These are phyloP conservation scores for Phytophthora europaea DNA, from an alignment of 352 stramenopile genomes.

Conservation along the genomic window DNA sequence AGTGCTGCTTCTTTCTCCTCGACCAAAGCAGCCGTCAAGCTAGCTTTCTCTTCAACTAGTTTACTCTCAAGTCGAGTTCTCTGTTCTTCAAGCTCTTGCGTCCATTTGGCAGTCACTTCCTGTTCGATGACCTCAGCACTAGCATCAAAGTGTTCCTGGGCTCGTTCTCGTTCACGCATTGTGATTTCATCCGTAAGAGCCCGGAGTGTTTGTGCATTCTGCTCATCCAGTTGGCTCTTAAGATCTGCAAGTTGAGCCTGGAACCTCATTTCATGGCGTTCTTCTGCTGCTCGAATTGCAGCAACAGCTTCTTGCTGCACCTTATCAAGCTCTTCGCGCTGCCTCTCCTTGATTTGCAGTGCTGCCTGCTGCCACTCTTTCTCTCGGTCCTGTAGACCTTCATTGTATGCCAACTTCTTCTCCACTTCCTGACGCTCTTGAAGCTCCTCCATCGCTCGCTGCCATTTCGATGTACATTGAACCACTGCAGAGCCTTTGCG, in stretches of 20 bases:
- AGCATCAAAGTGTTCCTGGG: slow-evolving; percentile 27
- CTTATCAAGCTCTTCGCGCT: slow-evolving; percentile 72
- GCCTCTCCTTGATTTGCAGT: slow-evolving; percentile 74
- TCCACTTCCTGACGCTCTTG: slow-evolving; percentile 72
- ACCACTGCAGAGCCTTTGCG: slow-evolving; percentile 65
- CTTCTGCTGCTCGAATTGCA: slow-evolving; percentile 73
- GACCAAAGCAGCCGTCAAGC: not conserved
- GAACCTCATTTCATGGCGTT: slow-evolving; percentile 65
- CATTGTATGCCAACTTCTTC: slow-evolving; percentile 68
- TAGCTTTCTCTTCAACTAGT: slow-evolving; percentile 25
- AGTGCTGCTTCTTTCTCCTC: slow-evolving; percentile 25
- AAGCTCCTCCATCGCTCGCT: slow-evolving; percentile 72
- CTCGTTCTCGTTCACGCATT: slow-evolving; percentile 34
- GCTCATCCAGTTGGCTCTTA: slow-evolving; percentile 45
- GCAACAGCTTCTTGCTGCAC: slow-evolving; percentile 71
- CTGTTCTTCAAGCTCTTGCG: slow-evolving; percentile 27
- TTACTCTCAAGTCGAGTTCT: slow-evolving; percentile 12
- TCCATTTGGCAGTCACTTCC: slow-evolving; percentile 26
- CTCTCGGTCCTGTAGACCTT: slow-evolving; percentile 75
- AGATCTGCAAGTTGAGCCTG: slow-evolving; percentile 47
- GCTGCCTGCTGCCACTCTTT: slow-evolving; percentile 82
- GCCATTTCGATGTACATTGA: slow-evolving; percentile 79
- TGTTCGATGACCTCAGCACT: slow-evolving; percentile 35
- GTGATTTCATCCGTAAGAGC: slow-evolving; percentile 35
- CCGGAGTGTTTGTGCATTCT: slow-evolving; percentile 32